Base-by-base conservation (phyloP, 257 asterid species). In the Lavandula angustifolia region DNA sequence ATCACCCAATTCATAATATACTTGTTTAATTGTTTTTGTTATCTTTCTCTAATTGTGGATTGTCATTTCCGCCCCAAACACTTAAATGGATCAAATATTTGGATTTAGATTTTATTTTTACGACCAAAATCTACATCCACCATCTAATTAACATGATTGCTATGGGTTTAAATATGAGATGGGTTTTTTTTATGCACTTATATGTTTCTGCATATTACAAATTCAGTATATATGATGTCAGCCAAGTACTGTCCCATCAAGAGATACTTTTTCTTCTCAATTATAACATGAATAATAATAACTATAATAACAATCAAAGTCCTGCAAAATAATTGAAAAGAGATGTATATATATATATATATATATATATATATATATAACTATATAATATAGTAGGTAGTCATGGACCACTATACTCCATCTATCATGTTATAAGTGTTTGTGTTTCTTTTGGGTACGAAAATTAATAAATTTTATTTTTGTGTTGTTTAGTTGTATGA, bases 221-320 rank as follows among this genome's bases (percentile, higher is more conserved):
- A 58, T 38, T 17, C 1, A 22, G 1, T 22, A 22, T 22, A 22
- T 22, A 9, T 57, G 63, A 57, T 16, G 48, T 37, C 33, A 57
- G 3, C 59, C 41, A 29, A 32, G 22, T 11, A 41, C 27, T 42
- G 10, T 42, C 22, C 16, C 50, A 29, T 29, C 4, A 6, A 40
- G 27, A 68, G 47, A 60, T 69, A 62, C 44, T 38, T 9, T 68
- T 17, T 9, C 8, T 27, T 8, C 54, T 17, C 65, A 54, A 62
- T 7, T 18, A 18, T 10, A 56, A 49, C 8, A 37, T 9, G 2
- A 56, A 58, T 18, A 60, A 60, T 22, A 44, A 37, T 29, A 44
- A 44, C 16, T 34, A 22, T 35, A 68, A 46, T 55, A 14, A 6
- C 67, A 64, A 72, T 64, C 44, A 66, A 72, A 57, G 38, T 17